These are phyloP conservation scores for Cetraspora pellucida DNA, from an alignment of 192 early-diverging fungal genomes.

Conservation along the genomic window DNA sequence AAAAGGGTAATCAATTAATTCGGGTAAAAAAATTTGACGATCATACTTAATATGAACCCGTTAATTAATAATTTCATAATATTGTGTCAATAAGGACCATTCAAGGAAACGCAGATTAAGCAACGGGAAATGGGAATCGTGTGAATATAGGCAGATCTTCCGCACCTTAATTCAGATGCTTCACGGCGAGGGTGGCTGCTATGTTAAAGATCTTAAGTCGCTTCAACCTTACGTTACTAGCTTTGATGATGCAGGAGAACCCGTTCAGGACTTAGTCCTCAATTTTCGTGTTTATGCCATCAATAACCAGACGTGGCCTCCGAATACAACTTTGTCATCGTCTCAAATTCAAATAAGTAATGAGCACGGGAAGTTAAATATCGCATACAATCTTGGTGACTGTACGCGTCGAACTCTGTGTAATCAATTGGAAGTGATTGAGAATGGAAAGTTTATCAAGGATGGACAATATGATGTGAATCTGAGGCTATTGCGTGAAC, in stretches of 20 bases:
- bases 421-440: slow-evolving; percentile 5
- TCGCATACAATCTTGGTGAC: neutral
- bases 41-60: too few species aligned
- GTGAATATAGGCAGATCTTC: slow-evolving; percentile 1
- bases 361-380: neutral
- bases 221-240: neutral
- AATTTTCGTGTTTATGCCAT: slow-evolving; percentile 16
- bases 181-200: neutral
- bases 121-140: neutral
- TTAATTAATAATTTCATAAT: neutral
- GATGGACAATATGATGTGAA: slow-evolving; percentile 18
- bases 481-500: neutral
- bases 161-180: neutral
- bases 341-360: neutral
- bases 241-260: neutral
- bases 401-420: slow-evolving; percentile 3
- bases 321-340: neutral
- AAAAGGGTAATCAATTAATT: neutral
- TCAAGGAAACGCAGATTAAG: slow-evolving; percentile 9
- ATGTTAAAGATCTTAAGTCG: neutral
- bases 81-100: neutral
- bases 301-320: neutral
- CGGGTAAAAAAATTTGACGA: too few species aligned
- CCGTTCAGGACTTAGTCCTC: neutral
- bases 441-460: slow-evolving; percentile 12